Evolutionary conservation across 306 rosid species (phyloP), one percentile per base, ranked within the genome.

Genomic region (Prinsepia uniflora): DNA sequence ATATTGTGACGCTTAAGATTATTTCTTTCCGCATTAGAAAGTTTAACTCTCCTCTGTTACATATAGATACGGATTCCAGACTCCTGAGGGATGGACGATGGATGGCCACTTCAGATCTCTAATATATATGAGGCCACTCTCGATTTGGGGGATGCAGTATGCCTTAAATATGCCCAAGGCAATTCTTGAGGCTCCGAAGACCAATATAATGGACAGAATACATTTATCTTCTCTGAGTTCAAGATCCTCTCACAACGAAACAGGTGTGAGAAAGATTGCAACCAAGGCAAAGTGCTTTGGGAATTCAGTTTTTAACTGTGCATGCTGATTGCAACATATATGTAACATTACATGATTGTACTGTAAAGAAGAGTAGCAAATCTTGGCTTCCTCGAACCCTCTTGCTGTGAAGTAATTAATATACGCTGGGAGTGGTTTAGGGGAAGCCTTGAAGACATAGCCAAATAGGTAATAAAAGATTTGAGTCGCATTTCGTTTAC

Each of bases 61-160:
- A 8, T 70, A 43, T 80, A 94, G 99, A 68, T 94, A 91, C 81
- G 88, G 91, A 87, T 94, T 94, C 82, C 99, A 94, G 82, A 91
- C 96, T 39, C 99, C 99, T 3, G 99, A 91, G 84, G 99, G 81
- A 57, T 94, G 96, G 88, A 82, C 99, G n/a, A 79, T 79, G 18
- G 96, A 89, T 14, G 99, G 97, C 63, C 91, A 89, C 84, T 94
- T 84, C 78, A 78, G 99, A 58, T 94, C 99, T 4, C 96, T 94
- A 40, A 83, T 90, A 55, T 94, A 91, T 47, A 94, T 94, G 99
- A 87, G 99, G 81, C 99, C 99, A 4, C 84, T 94, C 11, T 76
- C 99, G 6, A 94, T 94, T 72, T 94, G 99, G 99, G 88, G 86
- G 22, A 94, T 94, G 99, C 99, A 94, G 52, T 82, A 81, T 74